phyloP scores from a whole-genome alignment of 495 filamentous ascomycete species.

The Podospora australis region DNA sequence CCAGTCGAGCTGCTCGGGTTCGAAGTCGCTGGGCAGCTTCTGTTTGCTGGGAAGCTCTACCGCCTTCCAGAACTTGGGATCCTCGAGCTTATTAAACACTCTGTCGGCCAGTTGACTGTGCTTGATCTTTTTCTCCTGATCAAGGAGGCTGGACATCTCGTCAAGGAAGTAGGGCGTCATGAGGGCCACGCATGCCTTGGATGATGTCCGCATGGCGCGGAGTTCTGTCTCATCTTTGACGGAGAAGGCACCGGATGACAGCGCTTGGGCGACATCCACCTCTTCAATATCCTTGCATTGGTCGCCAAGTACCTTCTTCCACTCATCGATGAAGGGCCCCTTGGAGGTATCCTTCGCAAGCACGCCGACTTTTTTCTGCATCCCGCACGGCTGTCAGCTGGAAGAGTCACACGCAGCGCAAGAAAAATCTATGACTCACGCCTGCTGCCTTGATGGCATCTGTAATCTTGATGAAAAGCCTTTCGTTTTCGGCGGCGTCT shows the following conservation, averaged over 20 bases:
- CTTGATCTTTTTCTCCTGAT: slow-evolving; percentile 92
- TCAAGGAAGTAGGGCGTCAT: slow-evolving; percentile 94
- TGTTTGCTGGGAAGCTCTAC: slow-evolving; percentile 59
- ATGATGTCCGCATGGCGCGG: slow-evolving; percentile 87
- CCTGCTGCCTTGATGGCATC: slow-evolving; percentile 83
- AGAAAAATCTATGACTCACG: slow-evolving; percentile 47
- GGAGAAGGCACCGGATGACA: slow-evolving; percentile 80
- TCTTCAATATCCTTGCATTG: slow-evolving; percentile 80
- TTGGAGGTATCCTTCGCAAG: slow-evolving; percentile 74
- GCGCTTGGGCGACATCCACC: slow-evolving; percentile 73
- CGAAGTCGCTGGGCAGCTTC: slow-evolving; percentile 80
- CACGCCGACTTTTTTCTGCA: slow-evolving; percentile 80
- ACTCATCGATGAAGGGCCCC: slow-evolving; percentile 92
- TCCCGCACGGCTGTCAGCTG: neutral
- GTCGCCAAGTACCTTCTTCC: slow-evolving; percentile 73
- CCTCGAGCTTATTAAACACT: slow-evolving; percentile 84
- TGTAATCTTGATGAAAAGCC: slow-evolving; percentile 72
- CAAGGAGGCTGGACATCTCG: slow-evolving; percentile 91
- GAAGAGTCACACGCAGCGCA: neutral
- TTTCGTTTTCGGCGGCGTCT: slow-evolving; percentile 80
- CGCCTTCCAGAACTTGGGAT: slow-evolving; percentile 83
- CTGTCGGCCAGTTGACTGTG: slow-evolving; percentile 77
- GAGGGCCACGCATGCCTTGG: slow-evolving; percentile 82
- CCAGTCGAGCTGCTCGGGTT: slow-evolving; percentile 90
- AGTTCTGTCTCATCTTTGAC: slow-evolving; percentile 94